phyloP scores from a whole-genome alignment of 495 filamentous ascomycete genomes.

The Neurospora discreta region DNA sequence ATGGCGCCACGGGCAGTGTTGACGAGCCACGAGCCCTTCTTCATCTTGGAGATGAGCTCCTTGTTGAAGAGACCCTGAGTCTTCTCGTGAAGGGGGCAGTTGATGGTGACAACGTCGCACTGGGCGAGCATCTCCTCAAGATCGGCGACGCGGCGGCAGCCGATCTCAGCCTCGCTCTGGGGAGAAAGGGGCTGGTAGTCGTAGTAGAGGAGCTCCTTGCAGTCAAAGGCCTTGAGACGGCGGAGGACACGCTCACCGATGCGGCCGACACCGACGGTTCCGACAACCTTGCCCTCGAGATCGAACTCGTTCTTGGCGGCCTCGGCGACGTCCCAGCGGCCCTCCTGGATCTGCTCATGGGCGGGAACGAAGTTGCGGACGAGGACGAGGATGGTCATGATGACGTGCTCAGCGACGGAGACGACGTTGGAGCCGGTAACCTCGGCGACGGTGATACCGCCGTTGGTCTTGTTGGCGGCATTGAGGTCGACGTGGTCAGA shows the following conservation, averaged over 20 bases:
- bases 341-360: constrained; percentile 80
- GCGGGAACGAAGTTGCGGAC: constrained; percentile 98
- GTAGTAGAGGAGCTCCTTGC: constrained; percentile 99
- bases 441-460: constrained; percentile 92
- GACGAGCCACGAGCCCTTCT: constrained; percentile 90
- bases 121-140: constrained; percentile 93
- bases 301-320: constrained; percentile 98
- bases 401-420: constrained; percentile 85
- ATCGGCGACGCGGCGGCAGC: constrained; percentile 72
- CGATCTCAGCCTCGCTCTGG: constrained; percentile 92
- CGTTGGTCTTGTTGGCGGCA: constrained; percentile 96
- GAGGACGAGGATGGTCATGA: constrained; percentile 95
- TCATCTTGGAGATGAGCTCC: constrained; percentile 99
- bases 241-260: constrained; percentile 97
- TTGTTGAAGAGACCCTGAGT: constrained; percentile 96
- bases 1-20: constrained; percentile 99
- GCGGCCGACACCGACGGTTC: constrained; percentile 92
- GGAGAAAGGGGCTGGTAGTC: constrained; percentile 90
- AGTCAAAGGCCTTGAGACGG: constrained; percentile 92
- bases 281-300: constrained; percentile 93
- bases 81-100: constrained; percentile 98
- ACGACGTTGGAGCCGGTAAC: constrained; percentile 92
- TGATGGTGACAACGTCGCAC: constrained; percentile 98
- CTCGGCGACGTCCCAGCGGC: constrained; percentile 91
- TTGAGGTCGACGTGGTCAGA: constrained; percentile 97